Evolutionary conservation across 768 basidiomycete genomes (phyloP), one percentile per base, ranked within the genome.

Genomic region (Lactarius evosmus): DNA sequence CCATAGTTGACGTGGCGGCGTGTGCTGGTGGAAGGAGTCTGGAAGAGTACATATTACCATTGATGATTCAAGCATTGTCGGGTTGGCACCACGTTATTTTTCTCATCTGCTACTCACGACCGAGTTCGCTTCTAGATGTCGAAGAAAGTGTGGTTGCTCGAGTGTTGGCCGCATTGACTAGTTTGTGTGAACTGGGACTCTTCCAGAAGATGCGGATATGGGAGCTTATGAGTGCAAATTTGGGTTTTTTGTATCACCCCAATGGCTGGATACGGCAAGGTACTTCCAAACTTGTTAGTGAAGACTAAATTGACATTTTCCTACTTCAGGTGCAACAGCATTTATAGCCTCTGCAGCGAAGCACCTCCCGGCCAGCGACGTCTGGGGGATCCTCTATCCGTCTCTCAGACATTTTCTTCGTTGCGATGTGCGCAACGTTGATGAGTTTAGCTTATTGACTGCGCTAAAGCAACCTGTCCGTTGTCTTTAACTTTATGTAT

Each of bases 331-430:
- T 27, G 86, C 95, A 19, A 87, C 86, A 14, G 87, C 92, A 0
- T 95, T 99, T 72, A 88, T 98, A 50, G 87, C 92, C 2, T 87
- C 93, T 4, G 89, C 93, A 9, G 88, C 90, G 2, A 85, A 87
- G 49, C 88, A 91, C 66, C 82, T 99, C 7, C 90, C 89, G 0
- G 75, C 80, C 2, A 94, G 93, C 58, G 97, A 99, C 71, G 87
- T 93, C 25, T 98, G 97, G 96, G 98, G 95, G 70, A 96, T 98
- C 46, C 74, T 99, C 9, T 98, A 98, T 69, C 96, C 97, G 0
- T 91, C 90, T 0, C 75, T 98, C 46, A 83, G 91, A 52, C 89
- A 94, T 69, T 86, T 95, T 63, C 78, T 98, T 41, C 88, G 88
- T 62, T 91, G 87, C 2, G 97, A 98, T 68, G 78, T 98, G 25